Evolutionary conservation across 805 yeast genomes (phyloP), one percentile per base, ranked within the genome.

Genomic region (Wickerhamiella siamensis): DNA sequence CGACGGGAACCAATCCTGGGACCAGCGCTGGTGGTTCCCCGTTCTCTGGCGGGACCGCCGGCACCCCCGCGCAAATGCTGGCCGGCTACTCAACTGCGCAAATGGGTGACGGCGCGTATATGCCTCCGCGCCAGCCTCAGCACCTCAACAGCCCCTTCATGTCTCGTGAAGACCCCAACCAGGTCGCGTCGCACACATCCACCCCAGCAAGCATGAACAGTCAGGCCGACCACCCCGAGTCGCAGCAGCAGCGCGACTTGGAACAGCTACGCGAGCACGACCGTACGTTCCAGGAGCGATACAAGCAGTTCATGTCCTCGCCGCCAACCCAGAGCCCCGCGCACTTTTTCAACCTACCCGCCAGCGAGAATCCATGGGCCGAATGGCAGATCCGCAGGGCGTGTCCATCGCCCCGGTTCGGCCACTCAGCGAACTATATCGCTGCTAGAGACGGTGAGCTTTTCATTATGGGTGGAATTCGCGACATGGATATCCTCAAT

Each of bases 401-500:
- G 3, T 81, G 91, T 2, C 98, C 97, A 1, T 86, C 88, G 56
- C 97, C 99, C 3, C 74, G 98, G 35, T 86, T 84, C 58, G 79
- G 96, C 51, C 97, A 88, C 61, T 83, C 93, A 1, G 79, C 91
- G 0, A 82, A 94, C 2, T 65, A 79, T 19, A 64, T 75, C 19
- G 71, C 84, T 4, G 77, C 91, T 12, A 86, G 83, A 24, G 78
- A 78, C 42, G 83, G 83, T 41, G 91, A 84, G 46, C 64, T 86
- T 17, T 84, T 75, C 57, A 70, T 91, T 18, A 87, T 91, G 83
- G 98, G 99, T 33, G 99, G 99, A 6, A 67, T 91, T 38, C 79
- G 87, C 55, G 95, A 87, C 41, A 83, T 83, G 43, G 78, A 88
- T 16, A 95, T 88, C 4, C 83, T 81, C 60, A 95, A 95, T 38